phyloP scores from a whole-genome alignment of 768 basidiomycete genomes.

The Scleroderma citrinum region DNA sequence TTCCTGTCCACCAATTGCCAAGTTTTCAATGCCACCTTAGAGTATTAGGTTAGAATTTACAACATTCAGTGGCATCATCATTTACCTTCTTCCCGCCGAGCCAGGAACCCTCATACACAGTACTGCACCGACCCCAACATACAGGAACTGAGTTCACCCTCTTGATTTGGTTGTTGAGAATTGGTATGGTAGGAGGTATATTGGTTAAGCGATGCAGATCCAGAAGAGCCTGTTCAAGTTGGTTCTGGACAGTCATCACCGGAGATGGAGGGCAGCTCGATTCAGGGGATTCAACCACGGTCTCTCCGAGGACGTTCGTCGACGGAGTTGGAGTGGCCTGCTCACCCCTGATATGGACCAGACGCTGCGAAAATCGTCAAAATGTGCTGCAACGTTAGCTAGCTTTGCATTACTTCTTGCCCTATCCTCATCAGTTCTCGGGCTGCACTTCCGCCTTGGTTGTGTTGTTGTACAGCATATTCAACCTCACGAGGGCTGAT shows the following conservation, averaged over 20 bases:
- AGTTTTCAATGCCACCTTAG: conserved; percentile 53
- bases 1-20: conserved; percentile 41
- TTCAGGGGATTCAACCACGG: conserved; percentile 18
- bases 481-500: conserved; percentile 33
- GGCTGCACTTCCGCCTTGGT: conserved; percentile 37
- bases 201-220: conserved; percentile 46
- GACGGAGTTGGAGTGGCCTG: not conserved
- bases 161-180: conserved; percentile 48
- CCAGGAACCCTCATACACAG: conserved; percentile 52
- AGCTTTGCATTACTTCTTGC: conserved; percentile 32
- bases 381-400: not conserved
- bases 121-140: conserved; percentile 49
- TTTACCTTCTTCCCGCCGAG: conserved; percentile 45
- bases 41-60: not conserved
- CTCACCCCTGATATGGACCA: conserved; percentile 9
- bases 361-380: conserved; percentile 14
- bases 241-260: conserved; percentile 23
- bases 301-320: conserved; percentile 13
- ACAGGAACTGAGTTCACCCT: conserved; percentile 31
- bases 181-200: conserved; percentile 46
- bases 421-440: conserved; percentile 47
- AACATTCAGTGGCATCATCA: not conserved
- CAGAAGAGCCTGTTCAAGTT: conserved; percentile 36
- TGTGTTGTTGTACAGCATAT: conserved; percentile 34
- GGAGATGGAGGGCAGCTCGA: conserved; percentile 20